Base-by-base conservation (phyloP, 108 stramenopile species). In the Cylindrotheca fusiformis region DNA sequence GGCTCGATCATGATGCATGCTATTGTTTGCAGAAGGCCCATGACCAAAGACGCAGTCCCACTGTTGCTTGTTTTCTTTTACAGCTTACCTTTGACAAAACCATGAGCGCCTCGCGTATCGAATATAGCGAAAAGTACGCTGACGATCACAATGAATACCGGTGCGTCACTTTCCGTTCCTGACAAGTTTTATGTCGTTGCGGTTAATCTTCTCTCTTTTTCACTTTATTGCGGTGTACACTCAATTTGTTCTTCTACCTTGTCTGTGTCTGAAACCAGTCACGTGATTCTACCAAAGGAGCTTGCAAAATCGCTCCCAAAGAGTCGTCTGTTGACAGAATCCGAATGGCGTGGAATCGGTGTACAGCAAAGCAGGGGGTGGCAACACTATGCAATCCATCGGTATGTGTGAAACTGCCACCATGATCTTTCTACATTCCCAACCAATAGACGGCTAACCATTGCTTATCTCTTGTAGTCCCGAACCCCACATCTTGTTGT, bases 321-420 rank as follows among this genome's bases (percentile, higher is more conserved):
- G 74, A 80, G 81, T 24, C 88, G 96, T 36, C 86, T 97, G 41
- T 67, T 99, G 65, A 81, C 89, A 24, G 98, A 99, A 77, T 79
- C 81, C 26, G 98, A 99, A 71, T 99, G 98, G 98, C 82, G 98
- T 49, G 86, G 83, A 26, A 86, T 97, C 49, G 97, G 97, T 4
- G 95, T 99, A 14, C 98, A 99, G 84, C 97, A 98, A 82, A 86
- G 82, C 72, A 89, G 98, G 31, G 98, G 98, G 33, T 99, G 98
- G 98, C 82, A 93, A 67, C 98, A 99, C 66, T 99, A 97, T 79
- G 97, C 97, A 26, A 95, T 97, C 67, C 98, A 99, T 71, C 87
- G 91, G 84, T 85, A 61, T 48, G 83, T 75, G 6, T 20, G 3
- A 33, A 63, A 51, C 53, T 0, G 6, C 50, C 5, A 22, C 6